phyloP scores from a whole-genome alignment of 345 rosid genomes.

The Lepidium didymum region DNA sequence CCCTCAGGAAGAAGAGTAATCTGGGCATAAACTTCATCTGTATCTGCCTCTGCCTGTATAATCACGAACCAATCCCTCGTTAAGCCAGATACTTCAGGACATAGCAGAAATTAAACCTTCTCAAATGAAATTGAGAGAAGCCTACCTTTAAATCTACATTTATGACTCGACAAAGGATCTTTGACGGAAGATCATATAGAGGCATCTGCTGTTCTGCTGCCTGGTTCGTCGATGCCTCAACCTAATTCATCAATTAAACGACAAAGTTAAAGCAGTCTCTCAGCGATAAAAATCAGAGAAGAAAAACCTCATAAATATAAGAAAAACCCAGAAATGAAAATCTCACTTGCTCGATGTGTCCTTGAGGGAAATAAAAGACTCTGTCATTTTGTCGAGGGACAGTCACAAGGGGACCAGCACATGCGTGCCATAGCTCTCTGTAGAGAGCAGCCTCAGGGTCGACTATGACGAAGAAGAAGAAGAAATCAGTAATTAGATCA shows the following conservation, averaged over 20 bases:
- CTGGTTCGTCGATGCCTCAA: constrained; percentile 77
- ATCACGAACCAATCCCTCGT: neutral
- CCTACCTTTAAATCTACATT: constrained; percentile 61
- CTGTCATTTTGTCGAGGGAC: constrained; percentile 71
- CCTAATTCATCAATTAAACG: constrained; percentile 33
- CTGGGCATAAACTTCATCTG: constrained; percentile 85
- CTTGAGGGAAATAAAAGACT: constrained; percentile 85
- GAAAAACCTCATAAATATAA: neutral
- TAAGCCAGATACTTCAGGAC: neutral
- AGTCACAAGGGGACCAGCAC: constrained; percentile 83
- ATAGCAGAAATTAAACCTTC: neutral
- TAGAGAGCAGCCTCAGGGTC: constrained; percentile 65
- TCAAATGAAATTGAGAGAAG: neutral
- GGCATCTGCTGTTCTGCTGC: constrained; percentile 80
- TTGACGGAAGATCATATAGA: constrained; percentile 52
- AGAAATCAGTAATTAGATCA: constrained; percentile 1
- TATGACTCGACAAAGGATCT: constrained; percentile 71
- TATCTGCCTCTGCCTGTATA: constrained; percentile 73
- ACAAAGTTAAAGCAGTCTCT: neutral
- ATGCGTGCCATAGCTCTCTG: constrained; percentile 88
- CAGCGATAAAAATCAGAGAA: neutral
- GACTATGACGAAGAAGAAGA: neutral
- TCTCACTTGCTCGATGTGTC: constrained; percentile 86
- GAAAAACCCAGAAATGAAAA: neutral
- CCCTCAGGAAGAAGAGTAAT: constrained; percentile 63